Conservation (phyloP, 2,329 filamentous ascomycete genomes). For the Aureobasidium sp. region DNA sequence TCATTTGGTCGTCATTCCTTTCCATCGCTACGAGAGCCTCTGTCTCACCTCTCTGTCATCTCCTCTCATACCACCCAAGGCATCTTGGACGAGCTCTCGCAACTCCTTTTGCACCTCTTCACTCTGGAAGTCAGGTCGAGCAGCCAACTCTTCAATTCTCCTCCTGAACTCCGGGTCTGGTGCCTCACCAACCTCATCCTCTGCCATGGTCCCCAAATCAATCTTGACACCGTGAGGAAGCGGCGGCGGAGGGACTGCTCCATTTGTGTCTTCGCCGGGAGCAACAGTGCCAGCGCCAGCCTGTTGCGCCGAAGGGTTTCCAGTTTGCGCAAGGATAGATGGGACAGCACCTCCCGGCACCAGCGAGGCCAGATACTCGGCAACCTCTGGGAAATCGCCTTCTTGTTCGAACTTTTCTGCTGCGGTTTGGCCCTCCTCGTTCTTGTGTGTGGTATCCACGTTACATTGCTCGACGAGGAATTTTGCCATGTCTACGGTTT, state of each 20-base stretch:
- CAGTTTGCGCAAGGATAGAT: constrained; percentile 26
- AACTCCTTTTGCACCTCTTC: constrained; percentile 74
- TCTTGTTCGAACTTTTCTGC: constrained; percentile 73
- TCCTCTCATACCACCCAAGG: constrained; percentile 41
- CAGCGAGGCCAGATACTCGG: constrained; percentile 55
- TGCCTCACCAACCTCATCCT: constrained; percentile 47
- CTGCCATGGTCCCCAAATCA: constrained; percentile 66
- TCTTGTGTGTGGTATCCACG: constrained; percentile 57
- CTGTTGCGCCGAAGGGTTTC: constrained; percentile 20
- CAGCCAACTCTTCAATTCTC: constrained; percentile 82
- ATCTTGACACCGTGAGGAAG: constrained; percentile 71
- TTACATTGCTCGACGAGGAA: constrained; percentile 77
- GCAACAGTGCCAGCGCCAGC: constrained; percentile 29
- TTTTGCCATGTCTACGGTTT: constrained; percentile 70
- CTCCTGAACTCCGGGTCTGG: constrained; percentile 76
- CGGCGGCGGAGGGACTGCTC: constrained; percentile 46
- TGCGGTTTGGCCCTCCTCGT: constrained; percentile 71
- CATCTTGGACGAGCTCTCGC: constrained; percentile 71
- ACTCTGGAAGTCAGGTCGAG: constrained; percentile 73
- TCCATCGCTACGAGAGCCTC: neutral
- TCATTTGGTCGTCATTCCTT: too few species aligned
- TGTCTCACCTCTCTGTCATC: constrained; percentile 1
- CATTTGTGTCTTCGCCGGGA: constrained; percentile 20
- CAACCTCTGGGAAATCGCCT: constrained; percentile 68
- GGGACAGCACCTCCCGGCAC: constrained; percentile 17